phyloP scores from a whole-genome alignment of 495 filamentous ascomycete species.

The Xylaria palmicola region DNA sequence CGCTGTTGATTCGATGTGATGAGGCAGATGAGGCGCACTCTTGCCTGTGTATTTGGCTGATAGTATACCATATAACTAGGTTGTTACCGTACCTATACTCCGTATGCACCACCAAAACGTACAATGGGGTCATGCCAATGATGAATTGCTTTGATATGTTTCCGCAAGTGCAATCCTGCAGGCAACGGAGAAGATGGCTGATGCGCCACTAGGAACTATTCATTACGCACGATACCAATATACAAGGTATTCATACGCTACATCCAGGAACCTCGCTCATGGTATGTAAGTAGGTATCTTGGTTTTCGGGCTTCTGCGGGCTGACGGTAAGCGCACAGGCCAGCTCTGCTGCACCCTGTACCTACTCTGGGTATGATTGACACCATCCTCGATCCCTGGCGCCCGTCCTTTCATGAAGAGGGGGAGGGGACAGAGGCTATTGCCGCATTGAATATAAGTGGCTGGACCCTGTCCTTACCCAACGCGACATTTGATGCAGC shows the following conservation, averaged over 20 bases:
- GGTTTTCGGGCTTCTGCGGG: not conserved
- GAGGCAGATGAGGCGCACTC: not conserved
- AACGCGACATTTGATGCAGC: slow-evolving; percentile 4
- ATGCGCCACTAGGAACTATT: not conserved
- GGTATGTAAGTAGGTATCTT: no score
- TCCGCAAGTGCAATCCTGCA: slow-evolving; percentile 2
- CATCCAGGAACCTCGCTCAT: not conserved
- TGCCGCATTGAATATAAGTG: not conserved
- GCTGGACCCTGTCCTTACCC: not conserved
- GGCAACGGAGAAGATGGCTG: not conserved
- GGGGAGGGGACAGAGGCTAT: not conserved
- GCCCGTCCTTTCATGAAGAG: not conserved
- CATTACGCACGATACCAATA: no score
- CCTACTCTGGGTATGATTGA: slow-evolving; percentile 3
- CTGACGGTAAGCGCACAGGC: not conserved
- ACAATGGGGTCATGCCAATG: not conserved
- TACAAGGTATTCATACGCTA: not conserved
- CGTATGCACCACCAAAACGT: not conserved
- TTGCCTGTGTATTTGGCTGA: not conserved
- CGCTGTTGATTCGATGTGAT: not conserved
- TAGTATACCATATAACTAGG: not conserved
- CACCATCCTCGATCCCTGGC: not conserved
- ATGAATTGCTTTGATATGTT: not conserved
- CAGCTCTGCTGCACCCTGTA: slow-evolving; percentile 1
- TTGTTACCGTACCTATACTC: no score